A percentile compares a stretch with the other conserved stretches of the same genome.
These are phyloP conservation scores for Fusarium torreyae DNA, from an alignment of 2,329 filamentous ascomycete species.

Conservation along the genomic window DNA sequence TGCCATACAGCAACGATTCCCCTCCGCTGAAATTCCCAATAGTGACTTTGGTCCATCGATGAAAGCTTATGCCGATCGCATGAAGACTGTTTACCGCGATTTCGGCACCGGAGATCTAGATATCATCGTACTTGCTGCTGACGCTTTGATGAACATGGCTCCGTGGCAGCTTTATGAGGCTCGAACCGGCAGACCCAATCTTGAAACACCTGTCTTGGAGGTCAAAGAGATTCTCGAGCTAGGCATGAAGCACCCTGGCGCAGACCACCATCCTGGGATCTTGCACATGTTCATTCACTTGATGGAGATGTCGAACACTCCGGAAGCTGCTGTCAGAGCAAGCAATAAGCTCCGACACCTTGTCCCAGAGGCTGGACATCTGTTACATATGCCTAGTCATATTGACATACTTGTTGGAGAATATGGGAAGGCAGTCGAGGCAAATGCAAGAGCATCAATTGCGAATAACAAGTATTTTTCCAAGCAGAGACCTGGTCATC, in stretches of 20 bases:
- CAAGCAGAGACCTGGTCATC: slow-evolving; percentile 64
- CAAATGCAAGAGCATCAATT: slow-evolving; percentile 75
- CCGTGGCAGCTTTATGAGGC: slow-evolving; percentile 64
- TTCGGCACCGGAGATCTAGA: slow-evolving; percentile 58
- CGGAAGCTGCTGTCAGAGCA: slow-evolving; percentile 72
- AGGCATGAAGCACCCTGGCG: slow-evolving; percentile 62
- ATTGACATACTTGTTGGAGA: slow-evolving; percentile 78
- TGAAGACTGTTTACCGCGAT: slow-evolving; percentile 55
- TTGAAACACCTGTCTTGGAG: slow-evolving; percentile 49
- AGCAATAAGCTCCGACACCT: slow-evolving; percentile 75
- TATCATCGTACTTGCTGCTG: slow-evolving; percentile 55
- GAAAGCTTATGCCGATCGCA: slow-evolving; percentile 54
- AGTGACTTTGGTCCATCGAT: background rate
- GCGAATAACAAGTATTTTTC: slow-evolving; percentile 76
- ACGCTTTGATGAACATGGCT: slow-evolving; percentile 64
- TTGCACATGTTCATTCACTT: slow-evolving; percentile 83
- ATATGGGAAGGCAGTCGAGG: slow-evolving; percentile 75
- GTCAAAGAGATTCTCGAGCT: slow-evolving; percentile 53
- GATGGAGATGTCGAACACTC: slow-evolving; percentile 80
- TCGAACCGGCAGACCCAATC: slow-evolving; percentile 49
- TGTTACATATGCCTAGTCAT: slow-evolving; percentile 84
- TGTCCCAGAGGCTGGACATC: slow-evolving; percentile 74
- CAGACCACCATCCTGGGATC: slow-evolving; percentile 76
- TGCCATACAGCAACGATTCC: background rate
- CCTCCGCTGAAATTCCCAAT: background rate